Base-by-base conservation (phyloP, 2,329 filamentous ascomycete genomes). In the Akanthomyces dipterigenus region DNA sequence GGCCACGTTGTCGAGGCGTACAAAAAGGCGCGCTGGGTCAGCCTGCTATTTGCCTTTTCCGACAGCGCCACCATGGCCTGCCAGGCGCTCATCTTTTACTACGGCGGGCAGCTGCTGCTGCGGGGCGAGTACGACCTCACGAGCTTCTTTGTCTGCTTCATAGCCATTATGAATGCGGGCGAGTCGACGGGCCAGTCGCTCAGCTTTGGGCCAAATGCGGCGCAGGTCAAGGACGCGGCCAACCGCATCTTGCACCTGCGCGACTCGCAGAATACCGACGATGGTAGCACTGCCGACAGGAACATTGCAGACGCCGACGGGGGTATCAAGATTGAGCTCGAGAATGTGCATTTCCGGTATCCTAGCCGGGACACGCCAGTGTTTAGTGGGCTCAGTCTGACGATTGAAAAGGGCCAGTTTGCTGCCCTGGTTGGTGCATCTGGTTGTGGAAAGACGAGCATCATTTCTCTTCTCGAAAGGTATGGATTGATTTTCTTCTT, bases 391-490 rank as follows among this genome's bases (percentile, higher is more conserved):
- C 73, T 92, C 61, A 86, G 81, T 67, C 75, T 92, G 63, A 83
- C 79, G 6, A 83, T 91, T 57, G 77, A 85, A 65, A 86, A 85
- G 65, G 88, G 88, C 5, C 85, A 89, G 68, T 90, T 89, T 67
- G 86, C 83, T 0, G 88, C 87, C 1, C 77, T 91, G 1, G 88
- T 91, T 5, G 88, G 88, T 1, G 81, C 87, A 0, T 88, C 85
- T 1, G 88, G 88, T 0, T 88, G 86, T 62, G 88, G 88, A 40
- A 90, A 93, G 75, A 88, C 86, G 0, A 90, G 85, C 18, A 85
- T 90, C 48, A 83, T 93, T 40, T 79, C 81, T 57, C 73, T 88
- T 0, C 72, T 88, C 7, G 85, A 88, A 72, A 80, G 70, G 67
- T 71, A 57, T 59, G 67, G 9, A 4, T 5, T 56, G 18, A 1